Conservation (phyloP, 139 green algal species). For the Nannochloris sp. region DNA sequence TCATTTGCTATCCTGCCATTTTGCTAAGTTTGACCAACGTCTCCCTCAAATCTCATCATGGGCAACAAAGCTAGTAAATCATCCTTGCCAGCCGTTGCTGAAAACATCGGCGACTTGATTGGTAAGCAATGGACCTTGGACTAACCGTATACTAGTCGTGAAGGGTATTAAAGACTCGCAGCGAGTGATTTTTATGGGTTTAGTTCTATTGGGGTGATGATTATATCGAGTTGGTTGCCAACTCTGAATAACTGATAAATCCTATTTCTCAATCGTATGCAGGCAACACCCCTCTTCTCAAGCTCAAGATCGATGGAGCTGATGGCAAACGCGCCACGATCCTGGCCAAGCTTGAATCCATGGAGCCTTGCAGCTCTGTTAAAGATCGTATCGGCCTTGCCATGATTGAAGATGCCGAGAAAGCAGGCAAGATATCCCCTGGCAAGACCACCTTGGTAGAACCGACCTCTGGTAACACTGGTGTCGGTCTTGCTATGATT, state of each 20-base stretch:
- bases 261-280: background rate
- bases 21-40: too few relatives aligned
- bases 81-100: conserved; percentile 47
- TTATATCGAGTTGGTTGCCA: too few relatives aligned
- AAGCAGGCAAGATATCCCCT: conserved; percentile 67
- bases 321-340: conserved; percentile 9
- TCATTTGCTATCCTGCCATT: too few relatives aligned
- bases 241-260: too few relatives aligned
- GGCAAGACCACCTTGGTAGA: conserved; percentile 78
- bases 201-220: too few relatives aligned
- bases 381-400: conserved; percentile 70
- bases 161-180: too few relatives aligned
- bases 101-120: conserved; percentile 77
- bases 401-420: conserved; percentile 85
- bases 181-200: too few relatives aligned
- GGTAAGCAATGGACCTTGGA: conserved; percentile 32
- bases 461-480: conserved; percentile 94
- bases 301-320: conserved; percentile 43
- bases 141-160: background rate
- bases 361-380: conserved; percentile 27
- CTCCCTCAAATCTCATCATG: too few relatives aligned
- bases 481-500: conserved; percentile 94
- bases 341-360: conserved; percentile 28
- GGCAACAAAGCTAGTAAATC: background rate
- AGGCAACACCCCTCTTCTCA: conserved; percentile 95